Evolutionary conservation across 2,329 filamentous ascomycete genomes (phyloP), one percentile per base, ranked within the genome.

Genomic region (Aspergillus quadrilineatus): DNA sequence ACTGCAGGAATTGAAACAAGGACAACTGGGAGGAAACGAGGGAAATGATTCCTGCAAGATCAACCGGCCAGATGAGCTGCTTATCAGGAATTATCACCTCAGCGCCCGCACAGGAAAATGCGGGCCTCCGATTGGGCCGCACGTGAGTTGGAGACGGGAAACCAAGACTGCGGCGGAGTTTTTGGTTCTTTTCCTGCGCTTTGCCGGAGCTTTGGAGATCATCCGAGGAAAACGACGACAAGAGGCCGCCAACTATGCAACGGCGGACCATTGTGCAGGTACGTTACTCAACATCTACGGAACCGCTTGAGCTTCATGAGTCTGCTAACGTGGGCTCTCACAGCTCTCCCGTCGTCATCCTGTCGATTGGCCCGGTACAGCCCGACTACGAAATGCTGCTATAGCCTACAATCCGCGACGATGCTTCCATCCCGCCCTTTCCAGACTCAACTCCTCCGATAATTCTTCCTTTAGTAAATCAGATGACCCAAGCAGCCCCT

Each of bases 331-430:
- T 17, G 12, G 17, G 12, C 42, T 34, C 44, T 36, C 50, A 28
- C 59, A 75, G 74, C 62, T 77, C 50, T 69, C 72, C 53, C 73
- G 72, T 59, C 68, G 69, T 63, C 69, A 71, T 57, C 68, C 69
- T 60, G 60, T 75, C 65, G 74, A 76, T 63, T 67, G 74, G 64
- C 69, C 71, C 52, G 72, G 70, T 64, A 66, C 71, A 55, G 65
- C 68, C 44, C 65, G 66, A 54, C 61, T 59, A 52, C 64, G 62
- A 60, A 55, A 62, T 62, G 54, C 64, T 58, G 53, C 63, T 52
- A 57, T 65, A 50, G 54, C 53, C 42, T 59, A 60, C 46, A 39
- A 62, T 36, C 63, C 67, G 53, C 66, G 68, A 56, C 72, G 74
- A 53, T 60, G 63, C 6, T 75, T 77, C 58, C 70, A 65, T 44